Evolutionary conservation across 257 asterid genomes (phyloP).

Genomic region (Solanum piurae): DNA sequence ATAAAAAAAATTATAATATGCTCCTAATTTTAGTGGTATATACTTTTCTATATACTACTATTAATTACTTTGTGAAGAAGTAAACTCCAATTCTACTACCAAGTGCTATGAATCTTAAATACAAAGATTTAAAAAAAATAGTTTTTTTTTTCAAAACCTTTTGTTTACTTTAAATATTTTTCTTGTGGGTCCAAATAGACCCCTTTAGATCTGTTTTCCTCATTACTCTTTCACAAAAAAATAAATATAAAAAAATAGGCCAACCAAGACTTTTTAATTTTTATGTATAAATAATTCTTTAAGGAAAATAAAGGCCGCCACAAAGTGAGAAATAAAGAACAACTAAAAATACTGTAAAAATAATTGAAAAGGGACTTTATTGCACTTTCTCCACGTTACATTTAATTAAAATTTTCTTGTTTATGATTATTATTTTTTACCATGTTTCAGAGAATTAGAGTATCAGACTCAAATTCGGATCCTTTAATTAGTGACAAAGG

Average conservation of each 20-base stretch:
- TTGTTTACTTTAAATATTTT: neutral
- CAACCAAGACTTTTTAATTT: neutral
- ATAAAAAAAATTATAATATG: neutral
- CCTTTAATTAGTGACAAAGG: neutral
- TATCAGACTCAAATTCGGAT: neutral
- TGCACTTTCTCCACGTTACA: constrained; percentile 11
- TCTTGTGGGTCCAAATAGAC: neutral
- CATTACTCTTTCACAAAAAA: neutral
- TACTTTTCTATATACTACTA: neutral
- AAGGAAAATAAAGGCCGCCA: neutral
- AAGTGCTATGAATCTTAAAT: neutral
- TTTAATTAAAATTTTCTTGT: neutral
- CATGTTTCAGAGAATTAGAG: neutral
- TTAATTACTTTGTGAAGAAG: neutral
- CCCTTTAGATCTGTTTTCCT: constrained; percentile 7
- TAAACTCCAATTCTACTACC: neutral
- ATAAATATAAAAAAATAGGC: neutral
- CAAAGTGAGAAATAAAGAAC: neutral
- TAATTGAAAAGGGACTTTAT: neutral
- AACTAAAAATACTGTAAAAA: neutral
- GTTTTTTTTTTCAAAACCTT: neutral
- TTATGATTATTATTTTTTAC: neutral
- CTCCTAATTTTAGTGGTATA: neutral
- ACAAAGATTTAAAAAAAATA: neutral
- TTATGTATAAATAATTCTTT: neutral